A percentile compares a stretch with the other conserved stretches of the same genome.
Conservation (phyloP, 306 rosid genomes). For the Acacia melanoxylon region DNA sequence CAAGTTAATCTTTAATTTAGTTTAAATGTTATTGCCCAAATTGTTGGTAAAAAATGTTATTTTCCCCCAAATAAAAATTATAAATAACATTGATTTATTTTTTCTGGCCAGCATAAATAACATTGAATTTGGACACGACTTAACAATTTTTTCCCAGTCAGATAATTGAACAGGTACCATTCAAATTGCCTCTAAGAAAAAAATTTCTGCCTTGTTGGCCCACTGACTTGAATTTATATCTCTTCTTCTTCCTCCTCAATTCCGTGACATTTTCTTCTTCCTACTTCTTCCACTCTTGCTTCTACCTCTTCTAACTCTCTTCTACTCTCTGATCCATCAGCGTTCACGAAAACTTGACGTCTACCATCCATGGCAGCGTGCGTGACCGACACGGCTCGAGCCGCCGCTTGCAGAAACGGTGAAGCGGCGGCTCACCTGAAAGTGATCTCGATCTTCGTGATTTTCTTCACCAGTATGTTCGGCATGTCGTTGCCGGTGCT, state of each 20-base stretch:
- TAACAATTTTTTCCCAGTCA: no score
- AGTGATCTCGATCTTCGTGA: conserved; percentile 58
- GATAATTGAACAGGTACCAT: no score
- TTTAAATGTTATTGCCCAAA: no score
- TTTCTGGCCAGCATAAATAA: no score
- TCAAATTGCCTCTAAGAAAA: no score
- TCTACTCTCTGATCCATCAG: not conserved
- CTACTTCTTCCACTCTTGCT: not conserved
- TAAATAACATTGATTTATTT: no score
- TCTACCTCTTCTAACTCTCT: not conserved
- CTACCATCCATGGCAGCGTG: conserved; percentile 50
- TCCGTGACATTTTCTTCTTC: not conserved
- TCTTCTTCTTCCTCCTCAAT: not conserved
- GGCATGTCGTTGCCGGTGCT: conserved; percentile 80
- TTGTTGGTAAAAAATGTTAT: no score
- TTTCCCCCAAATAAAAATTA: no score
- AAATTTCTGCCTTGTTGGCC: not conserved
- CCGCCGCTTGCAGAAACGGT: conserved; percentile 58
- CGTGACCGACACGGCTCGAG: conserved; percentile 42
- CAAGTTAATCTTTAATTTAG: no score
- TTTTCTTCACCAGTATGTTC: conserved; percentile 69
- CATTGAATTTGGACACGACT: no score
- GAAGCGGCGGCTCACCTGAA: conserved; percentile 71
- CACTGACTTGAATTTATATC: not conserved
- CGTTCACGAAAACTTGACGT: not conserved